Base-by-base conservation (phyloP, 2,329 filamentous ascomycete genomes). In the Coniochaeta sp. region DNA sequence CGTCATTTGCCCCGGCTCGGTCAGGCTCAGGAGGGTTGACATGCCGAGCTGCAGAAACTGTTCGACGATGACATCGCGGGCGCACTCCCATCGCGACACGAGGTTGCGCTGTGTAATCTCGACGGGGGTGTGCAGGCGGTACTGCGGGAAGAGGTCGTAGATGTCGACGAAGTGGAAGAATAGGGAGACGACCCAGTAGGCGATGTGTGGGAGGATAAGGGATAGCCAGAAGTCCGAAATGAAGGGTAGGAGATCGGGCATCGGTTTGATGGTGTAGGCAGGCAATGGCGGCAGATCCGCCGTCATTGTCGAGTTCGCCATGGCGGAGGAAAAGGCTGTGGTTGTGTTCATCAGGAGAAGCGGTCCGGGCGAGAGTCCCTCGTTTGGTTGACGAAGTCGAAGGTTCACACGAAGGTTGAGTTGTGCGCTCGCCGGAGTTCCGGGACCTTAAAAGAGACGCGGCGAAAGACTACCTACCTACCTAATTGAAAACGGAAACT, bases 111-210 rank as follows among this genome's bases (percentile, higher is more conserved):
- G 89, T 31, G 85, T 67, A 56, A 97, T 87, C 70, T 97, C 92
- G 50, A 90, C 91, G 13, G 94, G 94, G 0, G 94, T 97, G 71
- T 99, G 94, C 38, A 99, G 78, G 56, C 94, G 87, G 71, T 97
- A 96, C 62, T 95, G 83, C 16, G 91, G 86, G 67, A 92, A 95
- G 32, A 92, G 73, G 67, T 96, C 89, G 71, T 85, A 85, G 53
- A 84, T 75, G 71, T 99, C 94, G 63, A 97, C 84, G 60, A 85
- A 65, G 74, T 97, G 92, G 74, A 95, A 99, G 65, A 92, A 72
- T 66, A 89, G 71, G 18, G 92, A 97, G 28, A 95, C 72, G 20
- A 74, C 71, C 94, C 94, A 99, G 78, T 99, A 99, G 53, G 86
- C 87, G 61, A 89, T 66, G 55, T 96, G 79, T 27, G 91, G 91